phyloP scores from a whole-genome alignment of 2,329 filamentous ascomycete species.

The Fusarium tupiense region DNA sequence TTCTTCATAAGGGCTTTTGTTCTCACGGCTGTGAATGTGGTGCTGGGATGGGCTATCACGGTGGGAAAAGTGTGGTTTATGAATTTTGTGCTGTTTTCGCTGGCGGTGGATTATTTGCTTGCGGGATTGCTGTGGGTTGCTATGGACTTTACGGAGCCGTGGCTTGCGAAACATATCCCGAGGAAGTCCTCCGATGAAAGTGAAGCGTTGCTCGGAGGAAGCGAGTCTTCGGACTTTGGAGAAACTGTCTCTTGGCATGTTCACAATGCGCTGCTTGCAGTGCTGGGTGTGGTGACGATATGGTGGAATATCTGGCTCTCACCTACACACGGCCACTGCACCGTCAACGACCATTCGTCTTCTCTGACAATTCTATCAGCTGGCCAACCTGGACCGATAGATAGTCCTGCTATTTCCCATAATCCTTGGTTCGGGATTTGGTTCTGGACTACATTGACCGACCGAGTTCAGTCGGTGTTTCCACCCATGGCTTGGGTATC shows the following conservation, averaged over 20 bases:
- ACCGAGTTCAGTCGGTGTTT: conserved; percentile 51
- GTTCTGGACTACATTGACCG: conserved; percentile 50
- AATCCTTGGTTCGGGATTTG: conserved; percentile 50
- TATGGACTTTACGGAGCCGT: conserved; percentile 48
- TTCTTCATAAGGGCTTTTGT: conserved; percentile 42
- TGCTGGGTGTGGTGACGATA: conserved; percentile 50
- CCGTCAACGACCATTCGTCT: conserved; percentile 15
- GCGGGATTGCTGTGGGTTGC: conserved; percentile 54
- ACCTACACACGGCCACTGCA: conserved; percentile 51
- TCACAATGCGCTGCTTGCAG: conserved; percentile 51
- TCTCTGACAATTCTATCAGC: not conserved
- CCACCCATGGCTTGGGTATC: conserved; percentile 59
- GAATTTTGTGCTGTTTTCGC: conserved; percentile 55
- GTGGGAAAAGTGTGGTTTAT: conserved; percentile 53
- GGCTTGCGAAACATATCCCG: conserved; percentile 38
- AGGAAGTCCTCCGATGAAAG: conserved; percentile 35
- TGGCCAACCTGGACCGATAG: not conserved
- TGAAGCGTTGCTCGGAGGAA: conserved; percentile 44
- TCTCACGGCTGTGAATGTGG: conserved; percentile 47
- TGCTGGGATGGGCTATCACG: conserved; percentile 47
- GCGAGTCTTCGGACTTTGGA: not conserved
- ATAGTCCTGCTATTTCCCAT: conserved; percentile 25
- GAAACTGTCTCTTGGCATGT: conserved; percentile 51
- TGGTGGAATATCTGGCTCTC: conserved; percentile 60
- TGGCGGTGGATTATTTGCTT: conserved; percentile 58